These are phyloP conservation scores for Mikania micrantha DNA, from an alignment of 129 eudicot species.

Conservation along the genomic window DNA sequence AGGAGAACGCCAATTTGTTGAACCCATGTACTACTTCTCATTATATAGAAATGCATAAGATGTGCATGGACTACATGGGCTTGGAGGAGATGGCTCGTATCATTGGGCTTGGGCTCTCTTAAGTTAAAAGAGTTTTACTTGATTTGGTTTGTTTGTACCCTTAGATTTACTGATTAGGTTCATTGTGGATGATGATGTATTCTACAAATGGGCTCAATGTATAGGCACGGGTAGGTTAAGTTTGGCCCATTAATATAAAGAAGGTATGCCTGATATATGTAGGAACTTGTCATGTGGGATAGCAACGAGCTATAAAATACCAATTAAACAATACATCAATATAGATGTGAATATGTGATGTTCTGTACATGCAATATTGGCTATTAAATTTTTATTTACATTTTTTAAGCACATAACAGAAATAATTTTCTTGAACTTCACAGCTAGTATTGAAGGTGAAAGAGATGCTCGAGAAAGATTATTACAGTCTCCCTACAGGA, in stretches of 20 bases:
- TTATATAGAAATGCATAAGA: too few species aligned
- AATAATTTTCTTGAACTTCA: slow-evolving; percentile 7
- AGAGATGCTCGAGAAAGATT: slow-evolving; percentile 73
- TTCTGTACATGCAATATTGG: background rate
- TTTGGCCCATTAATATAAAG: background rate
- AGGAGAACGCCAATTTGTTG: too few species aligned
- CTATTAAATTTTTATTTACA: background rate
- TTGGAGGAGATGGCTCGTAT: too few species aligned
- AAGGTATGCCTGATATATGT: background rate
- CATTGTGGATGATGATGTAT: background rate
- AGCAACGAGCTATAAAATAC: background rate
- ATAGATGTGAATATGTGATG: background rate
- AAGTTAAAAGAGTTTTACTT: background rate
- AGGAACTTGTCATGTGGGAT: background rate
- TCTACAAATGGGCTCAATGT: background rate
- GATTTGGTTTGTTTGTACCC: background rate
- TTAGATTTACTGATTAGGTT: background rate
- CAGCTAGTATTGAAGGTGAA: slow-evolving; percentile 83
- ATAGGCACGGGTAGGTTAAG: background rate
- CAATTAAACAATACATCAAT: background rate
- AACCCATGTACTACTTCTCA: too few species aligned
- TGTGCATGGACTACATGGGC: too few species aligned
- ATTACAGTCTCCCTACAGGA: slow-evolving; percentile 66
- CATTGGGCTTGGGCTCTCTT: too few species aligned
- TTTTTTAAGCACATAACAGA: slow-evolving; percentile 4